Conservation (phyloP, 2,329 filamentous ascomycete genomes). For the Fusarium sp. region DNA sequence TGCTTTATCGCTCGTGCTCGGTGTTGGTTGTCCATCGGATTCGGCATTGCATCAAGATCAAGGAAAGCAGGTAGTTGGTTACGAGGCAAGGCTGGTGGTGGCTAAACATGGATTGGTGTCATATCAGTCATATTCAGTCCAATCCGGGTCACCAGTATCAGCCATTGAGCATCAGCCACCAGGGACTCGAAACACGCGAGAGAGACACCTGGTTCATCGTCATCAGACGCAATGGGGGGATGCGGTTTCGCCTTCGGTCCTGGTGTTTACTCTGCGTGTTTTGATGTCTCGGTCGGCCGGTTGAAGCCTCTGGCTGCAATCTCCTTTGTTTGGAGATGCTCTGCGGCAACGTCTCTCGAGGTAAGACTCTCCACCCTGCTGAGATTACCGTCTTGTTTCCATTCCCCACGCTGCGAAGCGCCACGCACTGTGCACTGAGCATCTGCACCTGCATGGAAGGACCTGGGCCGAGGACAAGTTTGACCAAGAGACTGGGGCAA, state of each 20-base stretch:
- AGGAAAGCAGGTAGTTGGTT: conserved; percentile 3
- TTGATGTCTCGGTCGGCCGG: conserved; percentile 16
- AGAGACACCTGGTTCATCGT: conserved; percentile 15
- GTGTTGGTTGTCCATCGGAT: conserved; percentile 21
- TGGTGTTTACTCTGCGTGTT: conserved; percentile 23
- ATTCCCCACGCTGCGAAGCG: conserved; percentile 43
- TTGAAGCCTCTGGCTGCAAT: conserved; percentile 23
- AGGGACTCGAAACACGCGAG: conserved; percentile 6
- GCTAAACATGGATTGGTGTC: conserved; percentile 23
- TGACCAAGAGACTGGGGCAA: conserved; percentile 29
- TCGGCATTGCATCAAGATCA: conserved; percentile 25
- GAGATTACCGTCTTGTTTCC: conserved; percentile 49
- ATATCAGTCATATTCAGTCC: conserved; percentile 14
- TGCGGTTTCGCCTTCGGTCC: conserved; percentile 1
- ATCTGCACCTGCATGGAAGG: conserved; percentile 39
- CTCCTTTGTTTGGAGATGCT: conserved; percentile 7
- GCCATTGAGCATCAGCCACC: conserved; percentile 38
- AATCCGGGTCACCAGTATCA: conserved; percentile 6
- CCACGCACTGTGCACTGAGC: conserved; percentile 43
- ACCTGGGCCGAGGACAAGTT: conserved; percentile 42
- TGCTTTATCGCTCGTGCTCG: conserved; percentile 17
- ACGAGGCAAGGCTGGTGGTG: conserved; percentile 8
- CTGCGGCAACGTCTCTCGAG: conserved; percentile 15
- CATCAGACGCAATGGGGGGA: conserved; percentile 5
- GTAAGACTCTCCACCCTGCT: conserved; percentile 24